Evolutionary conservation across 371 early-diverging fungal genomes (phyloP), one percentile per base, ranked within the genome.

Genomic region (Mortierella sp.): DNA sequence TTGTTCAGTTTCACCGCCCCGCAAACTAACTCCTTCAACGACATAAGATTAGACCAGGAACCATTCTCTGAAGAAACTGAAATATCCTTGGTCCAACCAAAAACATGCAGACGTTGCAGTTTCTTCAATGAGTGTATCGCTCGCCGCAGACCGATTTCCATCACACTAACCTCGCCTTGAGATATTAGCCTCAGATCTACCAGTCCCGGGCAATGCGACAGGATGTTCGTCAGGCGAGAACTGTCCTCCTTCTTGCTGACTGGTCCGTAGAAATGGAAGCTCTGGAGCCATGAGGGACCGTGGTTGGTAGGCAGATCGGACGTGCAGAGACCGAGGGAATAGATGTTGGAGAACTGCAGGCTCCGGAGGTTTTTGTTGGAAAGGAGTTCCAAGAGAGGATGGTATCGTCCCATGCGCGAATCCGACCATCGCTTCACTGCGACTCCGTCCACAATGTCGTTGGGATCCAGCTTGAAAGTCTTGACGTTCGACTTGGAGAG

Each of bases 401-500:
- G 13, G 34, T 55, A 55, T 8, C 31, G 29, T 55, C 34, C 58
- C 58, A 4, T 29, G 16, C 14, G 29, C 29, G 58, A 29, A 19
- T 4, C 7, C 13, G 31, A 55, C 31, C 58, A n/a, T n/a, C n/a
- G n/a, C n/a, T n/a, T n/a, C n/a, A n/a, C n/a, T n/a, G n/a, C n/a
- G n/a, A n/a, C n/a, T n/a, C n/a, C 26, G 26, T 53, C 53, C 13
- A 40, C 43, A 2, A 26, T 24, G 37, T 72, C 73, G 10, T 43
- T 43, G 26, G 66, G 53, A 53, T 74, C 74, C 6, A 74, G 16
- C 1, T 16, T 13, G 1, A 66, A 39, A 26, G 61, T 40, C n/a
- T 47, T 24, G 19, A 74, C 58, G 39, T 61, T 67, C n/a, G 68
- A 37, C 8, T 29, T 29, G n/a, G 52, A 10, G 8, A 74, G 22